Percentiles rank a stretch among this genome's conserved stretches.
phyloP scores from a whole-genome alignment of 2,329 filamentous ascomycete genomes.

The Didymella sp. region DNA sequence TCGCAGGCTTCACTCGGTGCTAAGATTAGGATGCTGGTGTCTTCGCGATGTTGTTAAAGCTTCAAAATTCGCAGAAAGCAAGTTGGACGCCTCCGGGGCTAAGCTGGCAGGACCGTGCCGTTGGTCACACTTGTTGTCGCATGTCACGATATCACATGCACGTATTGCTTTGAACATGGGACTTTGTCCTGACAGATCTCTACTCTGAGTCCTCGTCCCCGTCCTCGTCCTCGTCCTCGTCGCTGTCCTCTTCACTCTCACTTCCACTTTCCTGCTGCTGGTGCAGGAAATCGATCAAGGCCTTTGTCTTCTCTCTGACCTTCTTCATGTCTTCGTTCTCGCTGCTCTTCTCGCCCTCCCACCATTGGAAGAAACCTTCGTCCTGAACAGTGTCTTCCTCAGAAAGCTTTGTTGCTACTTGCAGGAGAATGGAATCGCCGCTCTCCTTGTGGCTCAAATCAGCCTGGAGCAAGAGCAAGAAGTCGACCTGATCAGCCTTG shows the following conservation, averaged over 20 bases:
- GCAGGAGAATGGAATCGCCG: conserved; percentile 73
- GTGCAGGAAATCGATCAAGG: conserved; percentile 78
- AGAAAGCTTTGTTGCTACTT: conserved; percentile 83
- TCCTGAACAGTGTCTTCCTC: conserved; percentile 87
- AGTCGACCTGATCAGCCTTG: conserved; percentile 80
- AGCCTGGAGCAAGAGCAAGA: conserved; percentile 80
- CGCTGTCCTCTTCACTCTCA: conserved; percentile 70
- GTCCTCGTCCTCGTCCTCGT: conserved; percentile 48
- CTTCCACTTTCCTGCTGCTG: conserved; percentile 69
- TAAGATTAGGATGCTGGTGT: background rate
- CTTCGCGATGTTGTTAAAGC: background rate
- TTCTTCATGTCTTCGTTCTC: conserved; percentile 72
- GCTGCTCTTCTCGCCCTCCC: conserved; percentile 74
- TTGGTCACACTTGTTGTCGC: conserved; percentile 6
- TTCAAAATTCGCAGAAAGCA: background rate
- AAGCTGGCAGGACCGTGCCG: background rate
- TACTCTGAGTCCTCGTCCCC: conserved; percentile 50
- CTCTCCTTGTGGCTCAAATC: conserved; percentile 73
- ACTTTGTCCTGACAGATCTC: conserved; percentile 1
- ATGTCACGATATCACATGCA: conserved; percentile 7
- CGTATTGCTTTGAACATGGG: background rate
- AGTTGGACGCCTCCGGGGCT: background rate
- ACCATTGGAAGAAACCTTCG: conserved; percentile 88
- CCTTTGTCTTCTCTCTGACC: conserved; percentile 75
- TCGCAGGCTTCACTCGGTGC: background rate